Evolutionary conservation across 192 early-diverging fungal genomes (phyloP), one percentile per base, ranked within the genome.

Genomic region (Umbelopsis ramanniana): DNA sequence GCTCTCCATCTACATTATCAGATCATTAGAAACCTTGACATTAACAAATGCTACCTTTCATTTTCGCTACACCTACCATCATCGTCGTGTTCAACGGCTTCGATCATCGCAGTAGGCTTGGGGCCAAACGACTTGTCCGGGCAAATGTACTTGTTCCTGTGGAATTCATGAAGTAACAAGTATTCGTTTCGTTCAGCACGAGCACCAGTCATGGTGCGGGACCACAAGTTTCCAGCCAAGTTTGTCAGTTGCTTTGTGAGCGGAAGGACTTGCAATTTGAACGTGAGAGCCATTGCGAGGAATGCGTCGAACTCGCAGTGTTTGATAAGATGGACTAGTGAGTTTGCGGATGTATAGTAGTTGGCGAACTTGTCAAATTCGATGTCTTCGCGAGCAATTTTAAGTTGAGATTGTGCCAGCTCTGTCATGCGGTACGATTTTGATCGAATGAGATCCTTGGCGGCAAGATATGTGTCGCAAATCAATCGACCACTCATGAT

Each of bases 121-220:
- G 71, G 76, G 54, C 63, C 75, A 68, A 80, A 85, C 0, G 82
- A 68, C 68, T 93, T 94, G 70, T 99, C 97, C 0, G 98, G 98
- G 50, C 93, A 93, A 38, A 99, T 93, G 71, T 89, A 99, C 71
- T 96, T 96, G 66, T 83, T 84, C 46, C 87, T 83, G 75, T 97
- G 94, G 78, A 99, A 99, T 80, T 98, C 96, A 79, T 99, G 98
- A 17, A 99, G 78, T 22, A 99, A 76, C 11, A 99, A 85, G 68
- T 84, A 96, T 81, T 98, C 98, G 77, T 98, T 98, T 52, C 97
- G 89, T 72, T 98, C 96, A 15, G 96, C 93, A 52, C 96, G 86
- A 22, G 90, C 94, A 33, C 95, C 95, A 60, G 87, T 87, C 79
- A 99, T 84, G 1, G 97, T 97, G 67, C 92, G 85, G 10, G 94